These are phyloP conservation scores for Nicotiana obtusifolia DNA, from an alignment of 257 asterid genomes.

Conservation along the genomic window DNA sequence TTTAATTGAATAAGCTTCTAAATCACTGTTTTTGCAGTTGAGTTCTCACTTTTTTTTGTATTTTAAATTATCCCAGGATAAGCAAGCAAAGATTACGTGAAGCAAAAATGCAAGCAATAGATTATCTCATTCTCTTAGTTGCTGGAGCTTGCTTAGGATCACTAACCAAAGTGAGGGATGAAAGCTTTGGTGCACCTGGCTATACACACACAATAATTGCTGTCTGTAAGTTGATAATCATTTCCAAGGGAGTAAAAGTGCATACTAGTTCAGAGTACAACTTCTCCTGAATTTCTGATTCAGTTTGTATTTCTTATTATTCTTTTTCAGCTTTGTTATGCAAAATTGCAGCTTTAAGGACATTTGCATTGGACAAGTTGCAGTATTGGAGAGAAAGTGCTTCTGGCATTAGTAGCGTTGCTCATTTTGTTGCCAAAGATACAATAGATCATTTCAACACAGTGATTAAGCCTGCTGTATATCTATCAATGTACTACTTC, in stretches of 20 bases:
- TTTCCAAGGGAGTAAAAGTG: not conserved
- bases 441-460: conserved; percentile 79
- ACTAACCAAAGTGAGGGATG: conserved; percentile 59
- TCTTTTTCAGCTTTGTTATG: conserved; percentile 75
- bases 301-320: conserved; percentile 10
- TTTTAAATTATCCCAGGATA: conserved; percentile 40
- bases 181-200: conserved; percentile 78
- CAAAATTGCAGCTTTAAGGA: conserved; percentile 86
- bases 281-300: conserved; percentile 6
- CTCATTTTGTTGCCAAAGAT: conserved; percentile 86
- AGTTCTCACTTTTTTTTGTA: conserved; percentile 2
- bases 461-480: conserved; percentile 79
- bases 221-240: conserved; percentile 54
- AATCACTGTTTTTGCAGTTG: not conserved
- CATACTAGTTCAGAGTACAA: not conserved
- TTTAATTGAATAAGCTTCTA: not conserved
- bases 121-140: conserved; percentile 71
- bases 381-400: conserved; percentile 94
- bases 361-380: conserved; percentile 83
- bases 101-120: conserved; percentile 77
- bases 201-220: conserved; percentile 83
- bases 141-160: conserved; percentile 97
- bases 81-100: conserved; percentile 83
- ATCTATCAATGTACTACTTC: conserved; percentile 92
- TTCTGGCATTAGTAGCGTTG: conserved; percentile 87